A percentile compares a stretch with the other conserved stretches of the same genome.
Evolutionary conservation across 768 basidiomycete genomes (phyloP).

Genomic region (Tephrocybe rancida): DNA sequence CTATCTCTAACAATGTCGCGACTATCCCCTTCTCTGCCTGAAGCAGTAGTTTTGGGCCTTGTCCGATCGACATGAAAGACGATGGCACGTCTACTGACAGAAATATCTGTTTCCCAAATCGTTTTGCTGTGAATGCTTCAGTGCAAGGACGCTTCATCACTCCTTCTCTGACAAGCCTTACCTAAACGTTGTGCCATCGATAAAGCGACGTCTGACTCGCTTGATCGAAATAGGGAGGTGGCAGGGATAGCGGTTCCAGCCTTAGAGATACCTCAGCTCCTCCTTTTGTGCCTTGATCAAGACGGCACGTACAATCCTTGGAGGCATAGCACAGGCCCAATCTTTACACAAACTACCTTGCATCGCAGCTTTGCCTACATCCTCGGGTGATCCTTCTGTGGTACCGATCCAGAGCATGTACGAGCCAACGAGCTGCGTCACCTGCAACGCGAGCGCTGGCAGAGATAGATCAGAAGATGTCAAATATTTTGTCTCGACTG

Average conservation of each 20-base stretch:
- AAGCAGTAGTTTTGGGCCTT: slow-evolving; percentile 49
- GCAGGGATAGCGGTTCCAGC: slow-evolving; percentile 43
- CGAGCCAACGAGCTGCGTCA: slow-evolving; percentile 67
- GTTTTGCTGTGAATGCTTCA: slow-evolving; percentile 49
- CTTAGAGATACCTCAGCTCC: slow-evolving; percentile 23
- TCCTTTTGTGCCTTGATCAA: slow-evolving; percentile 11
- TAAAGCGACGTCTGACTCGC: slow-evolving; percentile 62
- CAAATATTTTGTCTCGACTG: slow-evolving; percentile 50
- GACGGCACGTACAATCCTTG: slow-evolving; percentile 34
- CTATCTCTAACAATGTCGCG: slow-evolving; percentile 39
- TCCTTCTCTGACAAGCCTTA: slow-evolving; percentile 34
- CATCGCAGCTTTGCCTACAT: slow-evolving; percentile 48
- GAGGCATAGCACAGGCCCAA: slow-evolving; percentile 86
- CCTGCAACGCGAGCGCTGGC: slow-evolving; percentile 65
- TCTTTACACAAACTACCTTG: slow-evolving; percentile 67
- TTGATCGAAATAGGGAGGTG: slow-evolving; percentile 66
- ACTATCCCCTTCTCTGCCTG: slow-evolving; percentile 67
- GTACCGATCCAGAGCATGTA: slow-evolving; percentile 85
- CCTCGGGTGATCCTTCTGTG: slow-evolving; percentile 48
- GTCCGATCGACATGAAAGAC: slow-evolving; percentile 44
- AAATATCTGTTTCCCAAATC: slow-evolving; percentile 70
- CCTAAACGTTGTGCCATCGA: slow-evolving; percentile 83
- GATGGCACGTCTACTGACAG: slow-evolving; percentile 62
- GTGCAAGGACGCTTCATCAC: slow-evolving; percentile 13
- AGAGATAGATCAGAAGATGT: slow-evolving; percentile 49